Percentiles rank a stretch among this genome's conserved stretches.
Evolutionary conservation across 2,329 filamentous ascomycete genomes (phyloP).

Genomic region (Endocalyx cinctus): DNA sequence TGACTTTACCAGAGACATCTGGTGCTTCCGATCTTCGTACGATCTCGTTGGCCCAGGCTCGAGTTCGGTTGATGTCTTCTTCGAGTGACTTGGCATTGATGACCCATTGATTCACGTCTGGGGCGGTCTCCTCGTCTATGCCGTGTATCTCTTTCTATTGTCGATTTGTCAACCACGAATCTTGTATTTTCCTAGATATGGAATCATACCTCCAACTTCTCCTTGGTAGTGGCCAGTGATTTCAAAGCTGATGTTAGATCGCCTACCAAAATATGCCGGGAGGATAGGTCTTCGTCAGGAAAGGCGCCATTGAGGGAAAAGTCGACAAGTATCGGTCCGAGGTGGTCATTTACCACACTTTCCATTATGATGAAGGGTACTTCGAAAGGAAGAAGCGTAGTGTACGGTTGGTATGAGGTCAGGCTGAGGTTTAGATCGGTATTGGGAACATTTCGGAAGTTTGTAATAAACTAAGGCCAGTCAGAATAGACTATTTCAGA

Average conservation of each 20-base stretch:
- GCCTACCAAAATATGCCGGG: conserved; percentile 26
- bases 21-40: conserved; percentile 68
- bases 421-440: too few relatives aligned
- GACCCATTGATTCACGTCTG: conserved; percentile 83
- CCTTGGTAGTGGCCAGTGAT: conserved; percentile 37
- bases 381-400: background rate
- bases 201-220: conserved; percentile 37
- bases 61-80: conserved; percentile 77
- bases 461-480: too few relatives aligned
- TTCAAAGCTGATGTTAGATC: conserved; percentile 37
- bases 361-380: conserved; percentile 19
- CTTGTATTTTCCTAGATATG: background rate
- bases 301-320: conserved; percentile 50
- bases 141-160: conserved; percentile 64
- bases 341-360: conserved; percentile 18
- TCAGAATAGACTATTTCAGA: too few relatives aligned
- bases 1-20: conserved; percentile 46
- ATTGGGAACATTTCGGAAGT: too few relatives aligned
- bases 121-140: conserved; percentile 71
- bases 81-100: conserved; percentile 78
- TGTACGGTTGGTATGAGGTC: too few relatives aligned
- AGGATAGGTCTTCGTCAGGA: conserved; percentile 43
- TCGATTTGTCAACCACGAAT: conserved; percentile 5
- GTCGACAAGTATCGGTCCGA: conserved; percentile 59
- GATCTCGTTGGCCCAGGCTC: conserved; percentile 75